Conservation (phyloP, 2,329 filamentous ascomycete genomes). For the Ophiosphaerella narmari region DNA sequence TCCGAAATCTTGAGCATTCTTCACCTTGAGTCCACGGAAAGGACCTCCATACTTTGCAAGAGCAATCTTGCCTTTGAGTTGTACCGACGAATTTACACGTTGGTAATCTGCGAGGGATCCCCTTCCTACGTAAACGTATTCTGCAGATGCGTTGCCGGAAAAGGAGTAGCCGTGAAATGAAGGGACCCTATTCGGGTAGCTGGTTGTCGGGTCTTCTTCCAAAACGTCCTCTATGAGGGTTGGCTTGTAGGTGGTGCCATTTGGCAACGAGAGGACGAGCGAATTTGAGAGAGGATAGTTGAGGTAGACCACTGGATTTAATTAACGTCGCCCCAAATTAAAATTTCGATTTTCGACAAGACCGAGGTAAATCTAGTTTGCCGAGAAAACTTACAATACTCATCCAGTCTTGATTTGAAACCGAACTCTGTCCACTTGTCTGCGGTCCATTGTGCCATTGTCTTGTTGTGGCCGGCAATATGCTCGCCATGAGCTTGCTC, state of each 20-base stretch:
- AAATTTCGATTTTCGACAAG: neutral
- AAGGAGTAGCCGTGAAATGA: slow-evolving; percentile 56
- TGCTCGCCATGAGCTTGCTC: slow-evolving; percentile 38
- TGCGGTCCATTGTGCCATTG: slow-evolving; percentile 49
- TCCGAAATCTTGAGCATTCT: slow-evolving; percentile 52
- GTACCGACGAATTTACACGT: slow-evolving; percentile 47
- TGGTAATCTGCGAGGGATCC: slow-evolving; percentile 53
- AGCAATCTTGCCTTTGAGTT: slow-evolving; percentile 55
- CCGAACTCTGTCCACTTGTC: slow-evolving; percentile 44
- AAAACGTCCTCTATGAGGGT: slow-evolving; percentile 41
- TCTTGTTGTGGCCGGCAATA: slow-evolving; percentile 40
- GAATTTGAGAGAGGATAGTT: slow-evolving; percentile 47
- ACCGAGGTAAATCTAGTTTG: no score
- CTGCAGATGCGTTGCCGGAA: slow-evolving; percentile 52
- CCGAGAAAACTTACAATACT: slow-evolving; percentile 34
- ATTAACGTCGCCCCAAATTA: slow-evolving; percentile 1
- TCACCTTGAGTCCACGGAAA: slow-evolving; percentile 55
- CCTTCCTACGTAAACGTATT: slow-evolving; percentile 54
- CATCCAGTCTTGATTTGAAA: slow-evolving; percentile 43
- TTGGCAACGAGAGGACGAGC: slow-evolving; percentile 38
- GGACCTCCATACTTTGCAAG: slow-evolving; percentile 53
- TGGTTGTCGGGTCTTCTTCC: slow-evolving; percentile 40
- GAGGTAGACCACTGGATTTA: slow-evolving; percentile 36
- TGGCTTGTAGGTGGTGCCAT: slow-evolving; percentile 39
- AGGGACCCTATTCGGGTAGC: slow-evolving; percentile 48